Evolutionary conservation across 2,329 filamentous ascomycete species (phyloP), one percentile per base, ranked within the genome.

Genomic region (Botrytis byssoidea): DNA sequence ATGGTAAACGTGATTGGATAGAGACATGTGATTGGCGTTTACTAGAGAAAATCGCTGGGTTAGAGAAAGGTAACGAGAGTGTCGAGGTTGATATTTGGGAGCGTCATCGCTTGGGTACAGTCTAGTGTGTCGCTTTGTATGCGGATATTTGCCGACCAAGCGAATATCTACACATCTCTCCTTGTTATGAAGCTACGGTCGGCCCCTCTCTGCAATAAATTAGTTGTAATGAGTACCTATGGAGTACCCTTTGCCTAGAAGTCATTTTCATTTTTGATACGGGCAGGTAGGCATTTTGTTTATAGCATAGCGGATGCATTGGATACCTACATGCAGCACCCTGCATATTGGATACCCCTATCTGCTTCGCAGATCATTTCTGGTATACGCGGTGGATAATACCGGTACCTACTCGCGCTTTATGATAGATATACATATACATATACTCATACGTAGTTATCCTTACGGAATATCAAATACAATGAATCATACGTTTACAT

Each of bases 1-100:
- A 77, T 7, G 79, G 79, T 9, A 77, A 78, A 55, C 78, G 78
- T 25, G 78, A 80, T 63, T 80, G 78, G 69, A 78, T 83, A 0
- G 76, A 80, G 32, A 79, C 82, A 0, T 84, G 79, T 66, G 83
- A 85, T 78, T 85, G 83, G 83, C 76, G 81, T 8, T 75, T 84
- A 0, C 63, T 84, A 29, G 83, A 84, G 77, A 81, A 83, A 32
- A 77, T 87, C 16, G 81, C 80, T 3, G 82, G 82, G 48, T 73
- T 81, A 61, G 85, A 88, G 72, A 80, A 81, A 61, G 79, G 82
- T 7, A 77, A 76, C 42, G 76, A 76, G 29, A 82, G 82, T 6
- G 74, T 79, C 74, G 35, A 81, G 65, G 78, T 20, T 10, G 75
- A 77, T 74, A 40, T 74, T 3, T 78, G 77, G 76, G 65, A 57